Conservation (phyloP, 352 stramenopile species). For the Globisporangium cederbergense region DNA sequence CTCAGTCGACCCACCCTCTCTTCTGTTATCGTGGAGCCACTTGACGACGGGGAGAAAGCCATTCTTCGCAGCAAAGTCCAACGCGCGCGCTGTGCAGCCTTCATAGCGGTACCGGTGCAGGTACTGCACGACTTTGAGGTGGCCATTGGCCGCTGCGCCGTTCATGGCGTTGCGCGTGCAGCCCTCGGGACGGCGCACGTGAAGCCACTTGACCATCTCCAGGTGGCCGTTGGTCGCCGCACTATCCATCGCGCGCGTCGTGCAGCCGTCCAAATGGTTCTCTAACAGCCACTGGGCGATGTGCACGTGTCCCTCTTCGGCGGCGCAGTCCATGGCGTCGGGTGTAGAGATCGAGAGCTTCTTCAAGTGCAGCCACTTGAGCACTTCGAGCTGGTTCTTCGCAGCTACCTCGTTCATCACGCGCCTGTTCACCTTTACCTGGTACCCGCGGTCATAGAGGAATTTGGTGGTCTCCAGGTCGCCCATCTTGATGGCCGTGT, state of each 20-base stretch:
- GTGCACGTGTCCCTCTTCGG: conserved; percentile 9
- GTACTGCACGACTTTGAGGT: conserved; percentile 15
- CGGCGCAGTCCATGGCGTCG: conserved; percentile 14
- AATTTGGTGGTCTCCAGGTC: conserved; percentile 13
- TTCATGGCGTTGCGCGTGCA: conserved; percentile 18
- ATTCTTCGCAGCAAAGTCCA: conserved; percentile 11
- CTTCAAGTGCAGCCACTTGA: conserved; percentile 13
- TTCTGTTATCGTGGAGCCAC: conserved; percentile 12
- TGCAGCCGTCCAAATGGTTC: conserved; percentile 17
- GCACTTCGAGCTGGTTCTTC: conserved; percentile 11
- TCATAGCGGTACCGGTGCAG: conserved; percentile 11
- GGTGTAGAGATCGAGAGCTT: conserved; percentile 12
- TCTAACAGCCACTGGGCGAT: conserved; percentile 16
- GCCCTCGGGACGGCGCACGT: conserved; percentile 5
- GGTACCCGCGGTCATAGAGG: conserved; percentile 13
- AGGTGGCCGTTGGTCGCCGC: conserved; percentile 16
- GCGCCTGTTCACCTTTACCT: conserved; percentile 14
- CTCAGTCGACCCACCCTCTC: conserved; percentile 11
- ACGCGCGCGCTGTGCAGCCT: conserved; percentile 5
- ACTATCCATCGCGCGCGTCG: conserved; percentile 14
- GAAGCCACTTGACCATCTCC: conserved; percentile 16
- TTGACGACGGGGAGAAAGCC: conserved; percentile 4
- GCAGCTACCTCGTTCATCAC: conserved; percentile 17
- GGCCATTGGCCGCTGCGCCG: conserved; percentile 12
- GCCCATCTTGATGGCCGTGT: conserved; percentile 14